Conservation (phyloP, 495 filamentous ascomycete species). For the Rhypophila decipiens region DNA sequence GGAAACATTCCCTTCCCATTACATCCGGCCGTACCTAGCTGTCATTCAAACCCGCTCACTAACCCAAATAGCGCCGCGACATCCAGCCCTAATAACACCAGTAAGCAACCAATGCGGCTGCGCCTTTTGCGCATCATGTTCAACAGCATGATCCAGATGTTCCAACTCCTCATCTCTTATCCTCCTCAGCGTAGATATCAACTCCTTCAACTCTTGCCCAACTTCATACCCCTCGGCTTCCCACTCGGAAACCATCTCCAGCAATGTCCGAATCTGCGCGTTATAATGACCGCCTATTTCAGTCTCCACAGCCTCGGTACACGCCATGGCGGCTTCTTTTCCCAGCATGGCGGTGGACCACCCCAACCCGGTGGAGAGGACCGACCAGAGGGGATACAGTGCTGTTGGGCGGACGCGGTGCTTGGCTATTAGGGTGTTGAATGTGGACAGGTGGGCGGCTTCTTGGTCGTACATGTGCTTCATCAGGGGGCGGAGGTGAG, state of each 20-base stretch:
- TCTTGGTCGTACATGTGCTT: conserved; percentile 98
- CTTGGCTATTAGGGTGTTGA: conserved; percentile 75
- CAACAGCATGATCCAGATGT: conserved; percentile 90
- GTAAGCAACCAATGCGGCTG: conserved; percentile 83
- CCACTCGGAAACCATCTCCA: conserved; percentile 71
- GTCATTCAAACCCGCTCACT: conserved; percentile 73
- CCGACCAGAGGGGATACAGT: conserved; percentile 89
- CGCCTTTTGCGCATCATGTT: conserved; percentile 83
- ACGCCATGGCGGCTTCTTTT: conserved; percentile 94
- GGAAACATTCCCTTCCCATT: too few relatives aligned
- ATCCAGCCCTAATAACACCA: conserved; percentile 81
- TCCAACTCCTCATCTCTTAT: conserved; percentile 96
- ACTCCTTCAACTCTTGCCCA: conserved; percentile 66
- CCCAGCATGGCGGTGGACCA: conserved; percentile 89
- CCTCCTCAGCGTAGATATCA: conserved; percentile 67
- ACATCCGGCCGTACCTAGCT: too few relatives aligned
- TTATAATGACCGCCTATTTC: conserved; percentile 98
- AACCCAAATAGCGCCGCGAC: conserved; percentile 86
- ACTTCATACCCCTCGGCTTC: conserved; percentile 63
- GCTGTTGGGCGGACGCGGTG: conserved; percentile 91
- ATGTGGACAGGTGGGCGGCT: conserved; percentile 74
- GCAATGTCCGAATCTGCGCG: conserved; percentile 71
- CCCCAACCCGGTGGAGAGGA: conserved; percentile 74
- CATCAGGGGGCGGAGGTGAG: conserved; percentile 84
- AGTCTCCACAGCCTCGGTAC: conserved; percentile 96